Conservation (phyloP, 2,329 filamentous ascomycete genomes). For the Pyrenochaeta sp. region DNA sequence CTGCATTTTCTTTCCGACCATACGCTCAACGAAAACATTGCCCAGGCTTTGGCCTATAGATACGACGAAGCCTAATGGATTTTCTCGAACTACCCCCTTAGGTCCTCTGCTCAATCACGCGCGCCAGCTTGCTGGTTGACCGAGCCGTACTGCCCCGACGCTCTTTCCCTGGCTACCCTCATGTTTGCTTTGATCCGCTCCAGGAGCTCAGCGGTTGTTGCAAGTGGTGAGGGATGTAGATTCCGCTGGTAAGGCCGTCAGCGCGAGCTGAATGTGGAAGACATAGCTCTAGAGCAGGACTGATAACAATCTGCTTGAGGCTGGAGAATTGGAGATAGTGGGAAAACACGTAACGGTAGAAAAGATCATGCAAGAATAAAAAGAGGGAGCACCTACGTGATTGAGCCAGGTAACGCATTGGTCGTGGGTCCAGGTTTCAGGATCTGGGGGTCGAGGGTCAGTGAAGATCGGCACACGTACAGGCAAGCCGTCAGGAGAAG, state of each 20-base stretch:
- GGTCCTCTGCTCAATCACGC: neutral
- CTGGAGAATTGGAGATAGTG: neutral
- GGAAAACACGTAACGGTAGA: neutral
- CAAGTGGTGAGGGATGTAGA: conserved; percentile 66
- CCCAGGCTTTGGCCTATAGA: neutral
- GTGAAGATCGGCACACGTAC: neutral
- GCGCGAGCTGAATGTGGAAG: neutral
- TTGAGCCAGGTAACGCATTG: conserved; percentile 84
- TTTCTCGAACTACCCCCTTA: neutral
- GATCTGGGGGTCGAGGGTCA: conserved; percentile 56
- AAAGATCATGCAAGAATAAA: no score
- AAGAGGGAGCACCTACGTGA: conserved; percentile 65
- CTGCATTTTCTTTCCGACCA: neutral
- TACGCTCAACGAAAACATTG: neutral
- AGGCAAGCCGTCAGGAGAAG: neutral
- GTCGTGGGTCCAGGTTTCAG: conserved; percentile 77
- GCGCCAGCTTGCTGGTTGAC: neutral
- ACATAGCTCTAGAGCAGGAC: neutral
- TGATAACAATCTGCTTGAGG: neutral
- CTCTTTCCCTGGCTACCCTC: conserved; percentile 50
- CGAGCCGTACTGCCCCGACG: conserved; percentile 5
- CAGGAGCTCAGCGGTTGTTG: conserved; percentile 70
- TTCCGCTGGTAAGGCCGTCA: conserved; percentile 61
- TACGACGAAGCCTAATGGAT: neutral
- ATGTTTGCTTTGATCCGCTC: conserved; percentile 76